Base-by-base conservation (phyloP, 1,139 yeast genomes). In the Taphrina populina region DNA sequence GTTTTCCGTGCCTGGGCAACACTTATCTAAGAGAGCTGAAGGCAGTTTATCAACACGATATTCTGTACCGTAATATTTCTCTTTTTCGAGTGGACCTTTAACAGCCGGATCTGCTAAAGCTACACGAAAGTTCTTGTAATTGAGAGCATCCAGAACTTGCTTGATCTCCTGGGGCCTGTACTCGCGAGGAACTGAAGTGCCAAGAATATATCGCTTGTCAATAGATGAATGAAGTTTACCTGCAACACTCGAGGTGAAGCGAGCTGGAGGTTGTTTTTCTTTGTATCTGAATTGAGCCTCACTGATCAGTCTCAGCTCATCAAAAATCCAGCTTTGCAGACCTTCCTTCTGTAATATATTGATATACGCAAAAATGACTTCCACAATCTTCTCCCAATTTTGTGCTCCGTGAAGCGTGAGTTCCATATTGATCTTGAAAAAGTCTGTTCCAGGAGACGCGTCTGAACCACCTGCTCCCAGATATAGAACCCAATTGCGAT, bases 21-120 rank as follows among this genome's bases (percentile, higher is more conserved):
- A 64, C 1, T 68, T 51, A 19, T 72, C 27, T n/a, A 49, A 27
- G 8, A 84, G 69, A 0, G 70, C 70, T 0, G 62, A 37, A 1
- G 79, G 71, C 21, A 87, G 67, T 13, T 73, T 71, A 17, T 72
- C 74, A 41, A 76, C 69, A 2, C 78, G 71, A 66, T 88, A 86
- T 62, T 84, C 84, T 0, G 97, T 88, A 3, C 95, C 96, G 66
- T 92, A 92, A 96, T 96, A 90, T 64, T 79, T 75, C 68, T 92
- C 98, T 13, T 64, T 73, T 19, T 70, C 61, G 49, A 73, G 70
- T 56, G 60, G 61, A 29, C 77, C 71, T 2, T 69, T 71, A 1
- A 64, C 56, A 6, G 45, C 40, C 5, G 66, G 35, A 67, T 62
- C n/a, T 62, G 59, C 56, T 37, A 90, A 67, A 33, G 77, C 73